Evolutionary conservation across 176 grass and related monocot species (phyloP), one percentile per base, ranked within the genome.

Genomic region (Saccharum officinarum): DNA sequence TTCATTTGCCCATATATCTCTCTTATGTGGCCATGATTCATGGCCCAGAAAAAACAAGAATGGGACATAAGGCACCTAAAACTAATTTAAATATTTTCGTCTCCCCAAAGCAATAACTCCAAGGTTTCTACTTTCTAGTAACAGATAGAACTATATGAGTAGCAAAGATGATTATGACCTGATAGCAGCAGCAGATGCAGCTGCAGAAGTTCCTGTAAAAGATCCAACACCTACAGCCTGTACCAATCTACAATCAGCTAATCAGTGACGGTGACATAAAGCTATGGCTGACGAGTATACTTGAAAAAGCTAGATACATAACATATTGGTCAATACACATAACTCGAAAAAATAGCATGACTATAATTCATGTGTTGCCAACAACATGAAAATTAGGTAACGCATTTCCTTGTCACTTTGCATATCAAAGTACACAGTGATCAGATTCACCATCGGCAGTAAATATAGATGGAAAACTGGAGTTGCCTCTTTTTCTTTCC

Each of bases 181-280:
- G 80, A 98, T 95, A 87, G 95, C 91, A 88, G 93, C 93, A 81
- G 95, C 93, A 87, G 92, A 90, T 75, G 95, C 95, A 83, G 95
- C 95, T 82, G 91, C 87, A 77, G 89, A 86, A 85, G 85, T 95
- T 91, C 87, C 95, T 68, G 91, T 71, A 85, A 93, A 93, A 75
- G 91, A 88, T 68, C 93, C 95, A 36, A 98, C 83, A 83, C 95
- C 95, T 90, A 98, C 95, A 94, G 95, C 93, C 93, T 98, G 89
- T 85, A 73, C 66, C 64, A 92, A 85, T 78, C 81, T 91, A 72
- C 61, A 78, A 87, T 82, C 68, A 91, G 82, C 37, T 85, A 90
- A 77, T 77, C 66, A 52, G 65, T 63, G 50, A 64, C 52, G 33
- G 8, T 39, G 68, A 75, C 67, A 90, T 59, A 76, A 86, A 49